Conservation (phyloP, 495 filamentous ascomycete genomes). For the Physcia stellaris region DNA sequence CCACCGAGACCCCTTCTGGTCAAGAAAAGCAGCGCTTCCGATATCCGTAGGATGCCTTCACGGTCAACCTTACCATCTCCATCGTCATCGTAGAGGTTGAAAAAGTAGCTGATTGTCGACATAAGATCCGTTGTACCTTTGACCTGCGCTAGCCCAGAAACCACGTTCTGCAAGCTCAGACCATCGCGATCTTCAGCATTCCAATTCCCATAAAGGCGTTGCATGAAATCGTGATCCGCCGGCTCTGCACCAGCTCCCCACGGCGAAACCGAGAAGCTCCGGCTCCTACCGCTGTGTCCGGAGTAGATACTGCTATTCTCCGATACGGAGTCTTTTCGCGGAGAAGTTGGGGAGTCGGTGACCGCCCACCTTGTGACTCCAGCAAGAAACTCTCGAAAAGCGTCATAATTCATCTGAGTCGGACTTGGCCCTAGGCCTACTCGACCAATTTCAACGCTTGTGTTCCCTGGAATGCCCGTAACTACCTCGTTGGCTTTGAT, state of each 20-base stretch:
- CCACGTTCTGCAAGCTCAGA: slow-evolving; percentile 77
- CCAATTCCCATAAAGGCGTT: slow-evolving; percentile 78
- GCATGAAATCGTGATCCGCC: slow-evolving; percentile 91
- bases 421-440: slow-evolving; percentile 80
- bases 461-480: slow-evolving; percentile 30
- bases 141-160: slow-evolving; percentile 75
- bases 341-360: slow-evolving; percentile 56
- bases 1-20: slow-evolving; percentile 76
- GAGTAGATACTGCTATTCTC: slow-evolving; percentile 42
- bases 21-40: slow-evolving; percentile 85
- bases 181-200: slow-evolving; percentile 60
- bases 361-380: slow-evolving; percentile 84
- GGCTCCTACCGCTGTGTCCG: slow-evolving; percentile 33
- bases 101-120: slow-evolving; percentile 94
- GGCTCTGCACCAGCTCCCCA: slow-evolving; percentile 71
- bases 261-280: slow-evolving; percentile 42
- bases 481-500: slow-evolving; percentile 36
- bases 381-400: slow-evolving; percentile 84
- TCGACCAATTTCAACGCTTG: slow-evolving; percentile 53
- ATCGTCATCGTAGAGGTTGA: slow-evolving; percentile 89
- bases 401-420: slow-evolving; percentile 91
- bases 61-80: slow-evolving; percentile 88
- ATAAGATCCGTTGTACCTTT: slow-evolving; percentile 92
- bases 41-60: slow-evolving; percentile 89
- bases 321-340: slow-evolving; percentile 36